Evolutionary conservation across 805 yeast genomes (phyloP).

Genomic region (Torulaspora indica): DNA sequence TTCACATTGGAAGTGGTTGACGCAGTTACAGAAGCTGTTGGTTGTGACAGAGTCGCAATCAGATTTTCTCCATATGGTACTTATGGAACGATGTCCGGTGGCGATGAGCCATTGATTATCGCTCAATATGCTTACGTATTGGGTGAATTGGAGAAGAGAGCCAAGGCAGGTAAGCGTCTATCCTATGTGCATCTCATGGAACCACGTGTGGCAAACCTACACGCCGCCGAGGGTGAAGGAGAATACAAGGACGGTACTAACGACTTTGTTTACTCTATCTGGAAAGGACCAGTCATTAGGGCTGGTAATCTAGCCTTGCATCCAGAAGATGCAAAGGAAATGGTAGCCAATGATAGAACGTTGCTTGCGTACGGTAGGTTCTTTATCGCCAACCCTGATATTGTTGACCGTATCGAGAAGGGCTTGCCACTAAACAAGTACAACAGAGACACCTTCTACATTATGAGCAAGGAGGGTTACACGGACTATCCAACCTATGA

Average conservation of each 20-base stretch:
- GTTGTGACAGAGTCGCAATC: slow-evolving; percentile 45
- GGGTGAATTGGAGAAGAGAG: slow-evolving; percentile 40
- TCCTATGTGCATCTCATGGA: slow-evolving; percentile 45
- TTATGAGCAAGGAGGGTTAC: slow-evolving; percentile 38
- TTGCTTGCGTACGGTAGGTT: slow-evolving; percentile 43
- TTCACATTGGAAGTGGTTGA: slow-evolving; percentile 47
- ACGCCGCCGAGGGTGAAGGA: slow-evolving; percentile 22
- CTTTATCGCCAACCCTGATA: slow-evolving; percentile 52
- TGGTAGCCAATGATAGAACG: slow-evolving; percentile 41
- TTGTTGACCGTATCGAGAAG: slow-evolving; percentile 34
- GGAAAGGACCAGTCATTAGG: slow-evolving; percentile 43
- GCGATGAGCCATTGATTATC: slow-evolving; percentile 32
- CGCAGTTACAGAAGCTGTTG: slow-evolving; percentile 46
- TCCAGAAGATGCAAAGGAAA: slow-evolving; percentile 29
- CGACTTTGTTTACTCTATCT: slow-evolving; percentile 40
- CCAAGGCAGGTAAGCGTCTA: slow-evolving; percentile 36
- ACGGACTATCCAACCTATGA: slow-evolving; percentile 39
- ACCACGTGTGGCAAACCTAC: slow-evolving; percentile 39
- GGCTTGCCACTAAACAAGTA: slow-evolving; percentile 37
- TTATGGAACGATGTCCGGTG: slow-evolving; percentile 40
- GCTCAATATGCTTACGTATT: slow-evolving; percentile 42
- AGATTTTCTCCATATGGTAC: slow-evolving; percentile 46
- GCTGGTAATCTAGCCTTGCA: slow-evolving; percentile 37
- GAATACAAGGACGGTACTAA: slow-evolving; percentile 31
- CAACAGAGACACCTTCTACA: slow-evolving; percentile 46